These are phyloP conservation scores for Sclerotinia glacialis DNA, from an alignment of 2,329 filamentous ascomycete genomes.

Conservation along the genomic window DNA sequence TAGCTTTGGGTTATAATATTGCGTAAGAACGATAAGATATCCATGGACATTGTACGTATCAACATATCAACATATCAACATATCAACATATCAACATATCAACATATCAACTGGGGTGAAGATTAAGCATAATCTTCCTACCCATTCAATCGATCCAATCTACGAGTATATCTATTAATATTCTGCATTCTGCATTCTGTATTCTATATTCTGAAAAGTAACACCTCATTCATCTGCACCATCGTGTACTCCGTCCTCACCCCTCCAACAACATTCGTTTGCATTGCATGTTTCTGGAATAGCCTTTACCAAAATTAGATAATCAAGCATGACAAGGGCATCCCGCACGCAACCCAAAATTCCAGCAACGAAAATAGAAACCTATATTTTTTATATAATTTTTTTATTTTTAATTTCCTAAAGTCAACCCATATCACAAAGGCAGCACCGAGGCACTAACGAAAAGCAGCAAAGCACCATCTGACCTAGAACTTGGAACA, in stretches of 20 bases:
- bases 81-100: too few relatives aligned
- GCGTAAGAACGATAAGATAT: background rate
- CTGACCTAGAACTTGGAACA: background rate
- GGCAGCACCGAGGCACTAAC: constrained; percentile 4
- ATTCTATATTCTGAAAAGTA: background rate
- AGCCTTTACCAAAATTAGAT: constrained; percentile 19
- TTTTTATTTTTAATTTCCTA: background rate
- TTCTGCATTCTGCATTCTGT: too few relatives aligned
- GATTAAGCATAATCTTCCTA: constrained; percentile 14
- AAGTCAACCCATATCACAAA: background rate
- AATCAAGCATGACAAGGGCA: too few relatives aligned
- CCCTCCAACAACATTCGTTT: background rate
- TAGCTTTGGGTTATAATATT: too few relatives aligned
- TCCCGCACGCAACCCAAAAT: background rate
- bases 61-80: too few relatives aligned
- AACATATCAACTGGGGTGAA: too few relatives aligned
- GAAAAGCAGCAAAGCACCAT: background rate
- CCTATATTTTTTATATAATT: too few relatives aligned
- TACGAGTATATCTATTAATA: too few relatives aligned
- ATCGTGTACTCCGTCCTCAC: background rate
- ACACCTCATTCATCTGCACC: background rate
- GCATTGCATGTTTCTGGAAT: background rate
- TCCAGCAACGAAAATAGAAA: background rate
- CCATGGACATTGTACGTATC: background rate
- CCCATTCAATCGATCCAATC: background rate